phyloP scores from a whole-genome alignment of 148 eudicot genomes.

The Silene conica region DNA sequence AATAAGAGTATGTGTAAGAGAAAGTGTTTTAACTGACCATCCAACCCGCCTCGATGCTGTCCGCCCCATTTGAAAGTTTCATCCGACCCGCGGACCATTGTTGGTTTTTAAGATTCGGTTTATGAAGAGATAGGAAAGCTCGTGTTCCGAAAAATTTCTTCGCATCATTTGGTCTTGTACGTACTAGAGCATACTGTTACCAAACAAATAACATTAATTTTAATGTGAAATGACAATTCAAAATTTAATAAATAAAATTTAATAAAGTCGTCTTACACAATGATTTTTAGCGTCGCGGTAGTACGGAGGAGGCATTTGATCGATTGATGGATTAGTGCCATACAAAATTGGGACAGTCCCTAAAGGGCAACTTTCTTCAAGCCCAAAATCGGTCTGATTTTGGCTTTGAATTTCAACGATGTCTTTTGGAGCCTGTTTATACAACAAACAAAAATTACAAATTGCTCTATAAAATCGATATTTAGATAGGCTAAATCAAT shows the following conservation, averaged over 20 bases:
- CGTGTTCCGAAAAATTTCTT: neutral
- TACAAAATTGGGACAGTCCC: constrained; percentile 8
- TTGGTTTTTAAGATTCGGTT: neutral
- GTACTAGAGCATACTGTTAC: neutral
- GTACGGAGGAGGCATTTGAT: neutral
- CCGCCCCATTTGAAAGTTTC: neutral
- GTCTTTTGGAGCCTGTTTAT: neutral
- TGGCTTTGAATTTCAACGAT: neutral
- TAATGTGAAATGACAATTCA: too few species aligned
- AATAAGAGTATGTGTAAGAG: too few species aligned
- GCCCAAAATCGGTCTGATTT: neutral
- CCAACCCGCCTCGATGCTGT: constrained; percentile 10
- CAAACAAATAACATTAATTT: neutral
- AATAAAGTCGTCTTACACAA: neutral
- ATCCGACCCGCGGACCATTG: constrained; percentile 12
- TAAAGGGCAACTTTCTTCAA: constrained; percentile 1
- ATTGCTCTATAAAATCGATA: too few species aligned
- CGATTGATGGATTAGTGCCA: neutral
- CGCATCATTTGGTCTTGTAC: neutral
- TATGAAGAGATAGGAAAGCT: neutral
- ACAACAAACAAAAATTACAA: neutral
- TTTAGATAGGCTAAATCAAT: too few species aligned
- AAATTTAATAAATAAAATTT: too few species aligned
- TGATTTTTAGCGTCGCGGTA: neutral
- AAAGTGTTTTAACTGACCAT: constrained; percentile 3